Conservation (phyloP, 352 stramenopile genomes). For the Pythium aristosporum region DNA sequence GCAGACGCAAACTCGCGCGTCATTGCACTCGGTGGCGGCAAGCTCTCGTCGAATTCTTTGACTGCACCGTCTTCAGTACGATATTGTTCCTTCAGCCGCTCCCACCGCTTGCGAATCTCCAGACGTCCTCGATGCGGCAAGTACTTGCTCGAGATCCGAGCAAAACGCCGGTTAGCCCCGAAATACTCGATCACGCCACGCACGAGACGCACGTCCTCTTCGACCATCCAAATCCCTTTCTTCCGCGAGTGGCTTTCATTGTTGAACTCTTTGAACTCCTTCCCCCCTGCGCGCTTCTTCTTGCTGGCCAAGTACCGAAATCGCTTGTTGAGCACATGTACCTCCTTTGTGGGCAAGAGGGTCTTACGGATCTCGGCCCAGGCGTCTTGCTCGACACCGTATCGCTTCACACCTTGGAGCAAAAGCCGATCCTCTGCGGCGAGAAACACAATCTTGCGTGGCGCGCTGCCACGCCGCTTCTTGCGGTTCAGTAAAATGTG, state of each 20-base stretch:
- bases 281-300: constrained; percentile 43
- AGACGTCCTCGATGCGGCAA: constrained; percentile 66
- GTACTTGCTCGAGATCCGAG: constrained; percentile 49
- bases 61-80: constrained; percentile 26
- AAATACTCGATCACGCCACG: constrained; percentile 68
- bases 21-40: constrained; percentile 7
- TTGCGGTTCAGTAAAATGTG: constrained; percentile 49
- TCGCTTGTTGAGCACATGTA: constrained; percentile 48
- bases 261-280: constrained; percentile 62
- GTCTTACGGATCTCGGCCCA: constrained; percentile 66
- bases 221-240: constrained; percentile 58
- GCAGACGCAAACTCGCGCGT: constrained; percentile 49
- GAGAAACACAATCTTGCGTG: constrained; percentile 35
- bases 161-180: constrained; percentile 63
- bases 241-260: constrained; percentile 37
- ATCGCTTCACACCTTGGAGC: constrained; percentile 66
- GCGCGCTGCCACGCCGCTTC: constrained; percentile 29
- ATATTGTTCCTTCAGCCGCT: constrained; percentile 29
- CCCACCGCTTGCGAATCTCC: constrained; percentile 71
- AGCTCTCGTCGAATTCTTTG: background rate
- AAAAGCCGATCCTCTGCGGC: constrained; percentile 63
- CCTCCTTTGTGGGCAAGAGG: constrained; percentile 62
- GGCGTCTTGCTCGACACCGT: constrained; percentile 41
- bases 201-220: constrained; percentile 78
- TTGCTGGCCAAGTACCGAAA: constrained; percentile 72